These are phyloP conservation scores for Trichosphaerium sp. DNA, from an alignment of 78 protist genomes.

Conservation along the genomic window DNA sequence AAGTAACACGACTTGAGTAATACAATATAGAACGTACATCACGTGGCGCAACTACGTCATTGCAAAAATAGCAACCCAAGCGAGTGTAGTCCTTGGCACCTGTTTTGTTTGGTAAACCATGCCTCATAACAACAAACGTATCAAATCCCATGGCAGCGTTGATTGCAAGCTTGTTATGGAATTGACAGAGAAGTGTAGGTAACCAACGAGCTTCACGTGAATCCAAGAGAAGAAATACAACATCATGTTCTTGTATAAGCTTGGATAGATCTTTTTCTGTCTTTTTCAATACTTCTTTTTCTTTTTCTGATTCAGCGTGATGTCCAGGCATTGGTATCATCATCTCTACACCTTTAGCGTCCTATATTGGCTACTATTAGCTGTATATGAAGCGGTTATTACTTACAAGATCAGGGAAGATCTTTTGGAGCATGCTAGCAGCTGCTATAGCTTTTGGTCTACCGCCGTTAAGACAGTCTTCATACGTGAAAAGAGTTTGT, in stretches of 20 bases:
- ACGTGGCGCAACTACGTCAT: slow-evolving; percentile 90
- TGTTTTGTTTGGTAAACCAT: slow-evolving; percentile 48
- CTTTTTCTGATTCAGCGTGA: background rate
- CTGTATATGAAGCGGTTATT: background rate
- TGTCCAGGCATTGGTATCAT: slow-evolving; percentile 98
- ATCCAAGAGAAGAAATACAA: slow-evolving; percentile 88
- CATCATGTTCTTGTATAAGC: slow-evolving; percentile 76
- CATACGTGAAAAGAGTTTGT: slow-evolving; percentile 75
- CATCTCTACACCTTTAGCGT: slow-evolving; percentile 33
- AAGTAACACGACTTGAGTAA: background rate
- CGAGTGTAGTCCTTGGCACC: background rate
- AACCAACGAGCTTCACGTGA: slow-evolving; percentile 94
- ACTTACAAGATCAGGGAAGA: slow-evolving; percentile 37
- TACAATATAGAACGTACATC: slow-evolving; percentile 32
- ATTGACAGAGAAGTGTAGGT: slow-evolving; percentile 74
- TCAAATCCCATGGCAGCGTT: slow-evolving; percentile 96
- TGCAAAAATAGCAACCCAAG: slow-evolving; percentile 95
- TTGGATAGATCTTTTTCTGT: slow-evolving; percentile 14
- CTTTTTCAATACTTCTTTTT: background rate
- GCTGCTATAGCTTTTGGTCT: slow-evolving; percentile 82
- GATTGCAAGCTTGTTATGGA: slow-evolving; percentile 36
- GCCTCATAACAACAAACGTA: slow-evolving; percentile 83
- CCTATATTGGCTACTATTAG: background rate
- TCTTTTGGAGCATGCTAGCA: slow-evolving; percentile 43
- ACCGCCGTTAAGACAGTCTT: slow-evolving; percentile 63